Percentiles rank a stretch among this genome's conserved stretches.
Conservation (phyloP, 768 basidiomycete genomes). For the Mycena venus region DNA sequence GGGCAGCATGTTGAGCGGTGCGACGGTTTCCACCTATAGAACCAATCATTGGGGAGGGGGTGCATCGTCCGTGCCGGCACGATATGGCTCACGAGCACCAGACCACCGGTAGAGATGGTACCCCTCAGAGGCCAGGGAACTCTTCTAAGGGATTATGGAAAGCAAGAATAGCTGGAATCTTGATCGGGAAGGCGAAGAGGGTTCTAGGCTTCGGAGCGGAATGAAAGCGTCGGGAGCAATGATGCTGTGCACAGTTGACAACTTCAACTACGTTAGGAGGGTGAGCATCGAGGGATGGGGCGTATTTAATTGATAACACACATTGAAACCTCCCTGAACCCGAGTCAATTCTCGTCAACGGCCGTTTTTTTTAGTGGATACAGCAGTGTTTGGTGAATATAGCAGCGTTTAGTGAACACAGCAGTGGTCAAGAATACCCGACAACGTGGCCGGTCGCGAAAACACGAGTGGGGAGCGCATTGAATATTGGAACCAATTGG, state of each 20-base stretch:
- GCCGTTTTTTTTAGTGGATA: too few species aligned
- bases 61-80: background rate
- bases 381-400: too few species aligned
- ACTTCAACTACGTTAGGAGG: background rate
- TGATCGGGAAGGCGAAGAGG: background rate
- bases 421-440: background rate
- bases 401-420: too few species aligned
- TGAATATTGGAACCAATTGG: background rate
- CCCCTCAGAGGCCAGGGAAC: slow-evolving; percentile 5
- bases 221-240: slow-evolving; percentile 1
- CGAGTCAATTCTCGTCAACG: background rate
- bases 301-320: slow-evolving; percentile 2
- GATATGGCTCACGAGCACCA: slow-evolving; percentile 14
- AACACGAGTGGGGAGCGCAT: slow-evolving; percentile 1
- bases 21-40: background rate
- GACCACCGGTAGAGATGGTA: slow-evolving; percentile 2
- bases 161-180: slow-evolving; percentile 15
- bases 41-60: slow-evolving; percentile 8
- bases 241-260: background rate
- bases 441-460: slow-evolving; percentile 15
- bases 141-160: background rate
- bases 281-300: background rate
- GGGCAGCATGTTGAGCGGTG: slow-evolving; percentile 10
- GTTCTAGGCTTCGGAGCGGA: slow-evolving; percentile 1
- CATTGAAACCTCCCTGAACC: background rate